These are phyloP conservation scores for Fusarium newnesense DNA, from an alignment of 2,329 filamentous ascomycete species.

Conservation along the genomic window DNA sequence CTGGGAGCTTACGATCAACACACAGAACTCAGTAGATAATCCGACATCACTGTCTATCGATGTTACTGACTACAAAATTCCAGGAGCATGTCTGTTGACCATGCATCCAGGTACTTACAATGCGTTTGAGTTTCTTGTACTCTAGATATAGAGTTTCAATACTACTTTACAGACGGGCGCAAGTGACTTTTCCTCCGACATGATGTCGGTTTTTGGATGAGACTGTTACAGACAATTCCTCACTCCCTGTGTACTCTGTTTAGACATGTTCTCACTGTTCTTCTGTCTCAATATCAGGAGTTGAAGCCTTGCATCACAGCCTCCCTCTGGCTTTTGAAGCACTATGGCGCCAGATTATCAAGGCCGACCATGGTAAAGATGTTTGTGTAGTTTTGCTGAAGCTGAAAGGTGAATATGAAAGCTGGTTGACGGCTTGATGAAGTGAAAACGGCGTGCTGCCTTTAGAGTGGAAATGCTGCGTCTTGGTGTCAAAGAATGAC, in stretches of 20 bases:
- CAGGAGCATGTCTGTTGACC: accelerated
- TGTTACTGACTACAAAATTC: too few relatives aligned
- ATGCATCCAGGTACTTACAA: neutral
- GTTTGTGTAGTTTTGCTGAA: neutral
- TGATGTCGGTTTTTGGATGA: neutral
- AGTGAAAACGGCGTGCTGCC: too few relatives aligned
- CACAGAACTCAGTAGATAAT: accelerated
- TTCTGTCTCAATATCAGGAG: too few relatives aligned
- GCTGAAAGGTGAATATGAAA: neutral
- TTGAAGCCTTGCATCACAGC: neutral
- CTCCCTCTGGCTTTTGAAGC: neutral
- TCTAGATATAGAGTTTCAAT: neutral
- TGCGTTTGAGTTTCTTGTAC: neutral
- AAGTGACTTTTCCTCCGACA: neutral
- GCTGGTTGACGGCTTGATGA: accelerated
- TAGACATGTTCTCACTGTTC: neutral
- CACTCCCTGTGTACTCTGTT: neutral
- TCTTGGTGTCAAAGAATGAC: accelerated
- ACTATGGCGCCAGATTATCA: accelerated
- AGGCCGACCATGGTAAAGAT: neutral
- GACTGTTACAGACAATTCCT: neutral
- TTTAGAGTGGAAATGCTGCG: neutral
- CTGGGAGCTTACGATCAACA: accelerated
- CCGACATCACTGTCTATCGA: too few relatives aligned
- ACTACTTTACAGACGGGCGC: neutral